phyloP scores from a whole-genome alignment of 495 filamentous ascomycete species.

The Penicillium riverlandense region DNA sequence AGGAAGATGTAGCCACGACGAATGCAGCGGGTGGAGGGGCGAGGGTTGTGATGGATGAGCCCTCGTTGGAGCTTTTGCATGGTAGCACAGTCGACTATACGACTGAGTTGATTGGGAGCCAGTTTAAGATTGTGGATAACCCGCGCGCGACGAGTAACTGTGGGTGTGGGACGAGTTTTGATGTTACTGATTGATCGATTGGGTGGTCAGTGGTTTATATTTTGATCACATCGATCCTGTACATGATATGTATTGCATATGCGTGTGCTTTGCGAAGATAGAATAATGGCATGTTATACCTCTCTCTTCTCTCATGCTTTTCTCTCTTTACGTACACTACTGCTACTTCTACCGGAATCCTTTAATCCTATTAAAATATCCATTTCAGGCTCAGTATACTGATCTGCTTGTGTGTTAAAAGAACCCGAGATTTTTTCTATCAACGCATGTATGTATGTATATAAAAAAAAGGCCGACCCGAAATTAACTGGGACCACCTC shows the following conservation, averaged over 20 bases:
- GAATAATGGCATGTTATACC: too few relatives aligned
- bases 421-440: constrained; percentile 17
- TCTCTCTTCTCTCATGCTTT: too few relatives aligned
- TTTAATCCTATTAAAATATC: too few relatives aligned
- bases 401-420: background rate
- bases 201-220: too few relatives aligned
- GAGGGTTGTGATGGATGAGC: constrained; percentile 82
- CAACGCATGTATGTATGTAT: constrained; percentile 9
- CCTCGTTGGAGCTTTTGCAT: constrained; percentile 81
- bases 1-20: constrained; percentile 16
- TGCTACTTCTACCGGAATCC: too few relatives aligned
- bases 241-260: too few relatives aligned
- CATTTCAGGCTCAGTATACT: too few relatives aligned
- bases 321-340: too few relatives aligned
- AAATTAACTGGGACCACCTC: background rate
- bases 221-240: too few relatives aligned
- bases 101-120: constrained; percentile 93
- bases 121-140: constrained; percentile 95
- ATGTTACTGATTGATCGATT: constrained; percentile 57
- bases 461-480: background rate
- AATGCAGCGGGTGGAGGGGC: constrained; percentile 48
- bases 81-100: constrained; percentile 94
- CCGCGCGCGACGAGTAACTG: constrained; percentile 87
- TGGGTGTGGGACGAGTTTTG: constrained; percentile 97
- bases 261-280: too few relatives aligned